Conservation (phyloP, 1,139 yeast species). For the Hansenula lynferdii region DNA sequence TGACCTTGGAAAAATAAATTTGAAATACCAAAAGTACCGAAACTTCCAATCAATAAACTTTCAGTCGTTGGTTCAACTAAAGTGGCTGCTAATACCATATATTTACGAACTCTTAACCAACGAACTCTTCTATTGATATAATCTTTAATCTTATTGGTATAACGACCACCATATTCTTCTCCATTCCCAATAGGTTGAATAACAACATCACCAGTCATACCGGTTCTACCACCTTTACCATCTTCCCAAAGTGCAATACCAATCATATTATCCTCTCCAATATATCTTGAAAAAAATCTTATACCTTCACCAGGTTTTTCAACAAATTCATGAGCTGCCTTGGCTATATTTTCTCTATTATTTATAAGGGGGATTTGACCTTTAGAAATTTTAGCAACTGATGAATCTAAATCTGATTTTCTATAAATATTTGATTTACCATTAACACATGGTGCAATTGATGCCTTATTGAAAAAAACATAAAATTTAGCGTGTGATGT, state of each 20-base stretch:
- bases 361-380: conserved; percentile 23
- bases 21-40: conserved; percentile 60
- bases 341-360: conserved; percentile 26
- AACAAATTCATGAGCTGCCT: conserved; percentile 14
- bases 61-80: conserved; percentile 86
- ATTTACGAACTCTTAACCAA: conserved; percentile 87
- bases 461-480: conserved; percentile 66
- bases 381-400: conserved; percentile 40
- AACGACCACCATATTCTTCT: conserved; percentile 27
- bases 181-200: conserved; percentile 62
- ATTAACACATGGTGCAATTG: conserved; percentile 88
- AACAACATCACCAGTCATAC: conserved; percentile 73
- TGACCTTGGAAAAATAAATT: conserved; percentile 34
- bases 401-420: conserved; percentile 59
- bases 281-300: conserved; percentile 69
- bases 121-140: conserved; percentile 68
- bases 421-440: conserved; percentile 87
- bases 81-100: conserved; percentile 86
- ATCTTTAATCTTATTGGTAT: conserved; percentile 37
- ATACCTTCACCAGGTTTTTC: conserved; percentile 33
- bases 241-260: conserved; percentile 78
- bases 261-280: conserved; percentile 93
- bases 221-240: conserved; percentile 66
- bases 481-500: conserved; percentile 86
- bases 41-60: conserved; percentile 58